These are phyloP conservation scores for Paecilomyces fulvus DNA, from an alignment of 2,329 filamentous ascomycete species.

Conservation along the genomic window DNA sequence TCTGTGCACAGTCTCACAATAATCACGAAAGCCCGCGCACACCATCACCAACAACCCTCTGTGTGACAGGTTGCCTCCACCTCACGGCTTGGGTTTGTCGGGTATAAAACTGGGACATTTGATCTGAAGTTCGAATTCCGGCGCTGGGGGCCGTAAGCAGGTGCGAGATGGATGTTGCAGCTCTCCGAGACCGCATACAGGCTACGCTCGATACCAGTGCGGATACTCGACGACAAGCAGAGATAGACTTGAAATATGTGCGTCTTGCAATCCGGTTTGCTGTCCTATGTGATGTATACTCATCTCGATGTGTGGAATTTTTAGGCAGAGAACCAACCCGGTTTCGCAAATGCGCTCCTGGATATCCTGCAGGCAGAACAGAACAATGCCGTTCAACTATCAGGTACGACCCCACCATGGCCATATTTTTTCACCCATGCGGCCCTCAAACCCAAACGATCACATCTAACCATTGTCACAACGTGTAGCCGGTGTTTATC, in stretches of 20 bases:
- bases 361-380: slow-evolving; percentile 86
- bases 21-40: slow-evolving; percentile 15
- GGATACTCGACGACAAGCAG: slow-evolving; percentile 53
- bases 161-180: slow-evolving; percentile 51
- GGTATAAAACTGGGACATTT: slow-evolving; percentile 5
- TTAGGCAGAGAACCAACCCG: slow-evolving; percentile 81
- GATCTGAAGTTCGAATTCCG: slow-evolving; percentile 19
- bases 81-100: slow-evolving; percentile 12
- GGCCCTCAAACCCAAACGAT: slow-evolving; percentile 9
- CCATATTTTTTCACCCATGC: slow-evolving; percentile 14
- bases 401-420: slow-evolving; percentile 54
- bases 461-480: background rate
- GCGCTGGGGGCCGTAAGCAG: slow-evolving; percentile 24
- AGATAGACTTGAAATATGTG: slow-evolving; percentile 58
- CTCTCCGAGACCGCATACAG: slow-evolving; percentile 55
- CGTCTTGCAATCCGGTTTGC: slow-evolving; percentile 18
- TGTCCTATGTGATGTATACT: slow-evolving; percentile 7
- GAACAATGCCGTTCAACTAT: slow-evolving; percentile 73
- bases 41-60: background rate
- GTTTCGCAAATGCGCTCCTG: slow-evolving; percentile 83
- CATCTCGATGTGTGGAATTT: slow-evolving; percentile 6
- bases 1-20: background rate
- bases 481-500: slow-evolving; percentile 76
- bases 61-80: slow-evolving; percentile 9
- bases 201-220: slow-evolving; percentile 56